A percentile compares a stretch with the other conserved stretches of the same genome.
Conservation (phyloP, 208 protist species). For the Porcisia hertigi region DNA sequence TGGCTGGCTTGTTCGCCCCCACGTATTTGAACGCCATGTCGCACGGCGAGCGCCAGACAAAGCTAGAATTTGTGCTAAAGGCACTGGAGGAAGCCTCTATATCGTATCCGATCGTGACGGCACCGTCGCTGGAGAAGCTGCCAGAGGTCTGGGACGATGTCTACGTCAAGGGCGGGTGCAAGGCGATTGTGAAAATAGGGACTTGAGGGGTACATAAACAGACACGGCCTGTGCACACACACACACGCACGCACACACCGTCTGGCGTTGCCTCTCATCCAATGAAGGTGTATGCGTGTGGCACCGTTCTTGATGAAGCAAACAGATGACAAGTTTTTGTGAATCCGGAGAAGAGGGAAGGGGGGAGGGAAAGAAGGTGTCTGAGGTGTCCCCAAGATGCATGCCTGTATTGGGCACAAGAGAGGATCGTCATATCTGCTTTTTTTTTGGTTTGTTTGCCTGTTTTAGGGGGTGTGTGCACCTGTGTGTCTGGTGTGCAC, state of each 20-base stretch:
- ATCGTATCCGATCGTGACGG: conserved; percentile 50
- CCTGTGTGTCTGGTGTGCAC: not conserved
- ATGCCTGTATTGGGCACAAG: not conserved
- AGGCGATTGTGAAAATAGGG: conserved; percentile 55
- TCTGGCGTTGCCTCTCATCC: too few species aligned
- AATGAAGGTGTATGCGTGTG: not conserved
- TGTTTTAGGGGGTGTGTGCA: not conserved
- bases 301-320: not conserved
- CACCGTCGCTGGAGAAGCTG: conserved; percentile 58
- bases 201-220: not conserved
- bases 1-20: conserved; percentile 71
- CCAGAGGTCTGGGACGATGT: conserved; percentile 70
- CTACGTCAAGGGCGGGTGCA: conserved; percentile 72
- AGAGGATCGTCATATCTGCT: not conserved
- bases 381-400: not conserved
- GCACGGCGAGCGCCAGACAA: conserved; percentile 59
- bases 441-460: not conserved
- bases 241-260: too few species aligned
- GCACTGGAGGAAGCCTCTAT: conserved; percentile 36
- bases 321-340: not conserved
- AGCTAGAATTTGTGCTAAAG: conserved; percentile 68
- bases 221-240: too few species aligned
- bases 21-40: conserved; percentile 41
- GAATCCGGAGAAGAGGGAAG: not conserved
- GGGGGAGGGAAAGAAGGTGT: not conserved